These are phyloP conservation scores for Venturiaceae sp. DNA, from an alignment of 2,329 filamentous ascomycete species.

Conservation along the genomic window DNA sequence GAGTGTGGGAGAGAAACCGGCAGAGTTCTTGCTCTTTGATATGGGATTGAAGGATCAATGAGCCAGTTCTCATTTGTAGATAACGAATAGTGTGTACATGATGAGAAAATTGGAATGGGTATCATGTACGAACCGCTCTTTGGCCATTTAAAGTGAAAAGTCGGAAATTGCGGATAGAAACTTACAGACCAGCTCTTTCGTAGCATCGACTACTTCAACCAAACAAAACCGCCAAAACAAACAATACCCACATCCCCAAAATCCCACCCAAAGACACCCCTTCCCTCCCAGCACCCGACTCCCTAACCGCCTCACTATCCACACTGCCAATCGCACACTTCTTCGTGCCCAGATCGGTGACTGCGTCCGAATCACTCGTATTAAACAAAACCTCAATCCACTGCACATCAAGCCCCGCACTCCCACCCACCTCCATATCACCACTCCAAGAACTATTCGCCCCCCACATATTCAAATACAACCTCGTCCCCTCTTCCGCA, in stretches of 20 bases:
- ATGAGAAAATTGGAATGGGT: too few species aligned
- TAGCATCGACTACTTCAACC: background rate
- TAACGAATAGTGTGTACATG: background rate
- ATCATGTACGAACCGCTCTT: too few species aligned
- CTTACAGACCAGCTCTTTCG: too few species aligned
- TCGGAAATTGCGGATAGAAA: too few species aligned
- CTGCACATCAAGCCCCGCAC: conserved; percentile 49
- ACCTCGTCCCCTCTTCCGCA: conserved; percentile 27
- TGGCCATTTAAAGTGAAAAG: too few species aligned
- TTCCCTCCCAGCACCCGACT: background rate
- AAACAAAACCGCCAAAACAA: background rate
- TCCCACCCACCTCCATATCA: conserved; percentile 42
- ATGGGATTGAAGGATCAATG: conserved; percentile 24
- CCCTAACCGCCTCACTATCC: background rate
- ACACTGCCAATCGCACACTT: background rate
- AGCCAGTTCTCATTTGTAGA: background rate
- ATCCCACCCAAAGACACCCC: too few species aligned
- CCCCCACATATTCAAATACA: conserved; percentile 49
- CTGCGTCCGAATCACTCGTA: conserved; percentile 11
- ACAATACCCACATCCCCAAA: background rate
- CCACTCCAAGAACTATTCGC: conserved; percentile 52
- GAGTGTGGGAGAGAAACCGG: conserved; percentile 34
- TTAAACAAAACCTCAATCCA: conserved; percentile 53
- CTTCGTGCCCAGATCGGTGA: background rate
- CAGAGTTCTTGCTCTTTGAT: conserved; percentile 41